Evolutionary conservation across 805 yeast genomes (phyloP).

Genomic region (Kodamaea fukazawae): DNA sequence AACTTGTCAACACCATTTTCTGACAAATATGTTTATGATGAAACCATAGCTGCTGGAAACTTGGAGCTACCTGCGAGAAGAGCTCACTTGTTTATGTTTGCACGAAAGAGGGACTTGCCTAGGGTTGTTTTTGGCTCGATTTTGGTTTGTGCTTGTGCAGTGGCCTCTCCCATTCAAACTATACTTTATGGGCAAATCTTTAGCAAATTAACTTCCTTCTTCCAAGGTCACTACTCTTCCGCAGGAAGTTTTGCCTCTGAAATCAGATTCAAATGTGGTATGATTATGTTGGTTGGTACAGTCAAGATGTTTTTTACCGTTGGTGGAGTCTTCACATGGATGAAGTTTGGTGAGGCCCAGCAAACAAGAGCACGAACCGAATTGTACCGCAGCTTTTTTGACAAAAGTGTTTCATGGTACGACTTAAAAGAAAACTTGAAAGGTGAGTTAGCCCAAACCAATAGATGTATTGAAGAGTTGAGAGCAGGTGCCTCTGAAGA

Average conservation of each 20-base stretch:
- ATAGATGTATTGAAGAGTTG: constrained; percentile 72
- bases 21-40: neutral
- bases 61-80: neutral
- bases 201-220: constrained; percentile 25
- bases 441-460: constrained; percentile 64
- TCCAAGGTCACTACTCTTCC: constrained; percentile 28
- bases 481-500: constrained; percentile 68
- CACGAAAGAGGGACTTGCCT: constrained; percentile 21
- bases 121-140: constrained; percentile 20
- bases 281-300: constrained; percentile 33
- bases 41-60: neutral
- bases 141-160: constrained; percentile 50
- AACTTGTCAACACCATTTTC: neutral
- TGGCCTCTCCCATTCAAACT: constrained; percentile 59
- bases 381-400: constrained; percentile 45
- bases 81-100: constrained; percentile 20
- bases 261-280: constrained; percentile 26
- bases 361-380: constrained; percentile 52
- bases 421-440: constrained; percentile 53
- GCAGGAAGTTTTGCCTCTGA: too few species aligned
- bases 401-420: constrained; percentile 56
- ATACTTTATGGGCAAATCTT: constrained; percentile 68
- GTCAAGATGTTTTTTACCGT: constrained; percentile 39
- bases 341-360: constrained; percentile 68
- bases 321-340: constrained; percentile 60